Evolutionary conservation across 2,329 filamentous ascomycete species (phyloP).

Genomic region (Alternaria arbusti): DNA sequence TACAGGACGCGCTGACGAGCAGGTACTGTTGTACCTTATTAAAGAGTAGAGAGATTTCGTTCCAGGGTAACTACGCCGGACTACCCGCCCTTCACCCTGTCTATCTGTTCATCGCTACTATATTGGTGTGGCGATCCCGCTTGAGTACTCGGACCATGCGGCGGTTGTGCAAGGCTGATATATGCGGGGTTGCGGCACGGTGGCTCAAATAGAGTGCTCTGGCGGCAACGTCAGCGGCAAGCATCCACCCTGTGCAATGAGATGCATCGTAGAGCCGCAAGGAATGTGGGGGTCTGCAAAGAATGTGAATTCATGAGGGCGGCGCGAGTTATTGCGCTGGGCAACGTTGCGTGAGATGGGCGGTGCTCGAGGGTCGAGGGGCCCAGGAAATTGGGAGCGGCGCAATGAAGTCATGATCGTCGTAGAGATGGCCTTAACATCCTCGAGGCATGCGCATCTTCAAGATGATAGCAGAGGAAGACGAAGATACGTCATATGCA

Average conservation of each 20-base stretch:
- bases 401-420: not conserved
- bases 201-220: conserved; percentile 10
- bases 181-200: conserved; percentile 17
- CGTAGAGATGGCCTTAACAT: not conserved
- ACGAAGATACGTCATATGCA: not conserved
- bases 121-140: conserved; percentile 4
- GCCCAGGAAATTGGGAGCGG: not conserved
- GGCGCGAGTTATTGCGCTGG: not conserved
- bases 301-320: not conserved
- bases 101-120: conserved; percentile 4
- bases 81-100: conserved; percentile 2
- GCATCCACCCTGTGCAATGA: conserved; percentile 2
- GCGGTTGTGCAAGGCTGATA: conserved; percentile 2
- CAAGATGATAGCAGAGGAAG: not conserved
- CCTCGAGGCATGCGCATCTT: not conserved
- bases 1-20: not conserved
- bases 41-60: not conserved
- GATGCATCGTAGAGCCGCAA: not conserved
- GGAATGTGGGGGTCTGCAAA: not conserved
- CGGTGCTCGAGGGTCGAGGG: not conserved
- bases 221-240: conserved; percentile 8
- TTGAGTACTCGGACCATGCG: not conserved
- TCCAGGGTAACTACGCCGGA: not conserved
- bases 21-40: not conserved
- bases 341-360: not conserved